These are phyloP conservation scores for Saccharomycopsis microspora DNA, from an alignment of 805 yeast species.

Conservation along the genomic window DNA sequence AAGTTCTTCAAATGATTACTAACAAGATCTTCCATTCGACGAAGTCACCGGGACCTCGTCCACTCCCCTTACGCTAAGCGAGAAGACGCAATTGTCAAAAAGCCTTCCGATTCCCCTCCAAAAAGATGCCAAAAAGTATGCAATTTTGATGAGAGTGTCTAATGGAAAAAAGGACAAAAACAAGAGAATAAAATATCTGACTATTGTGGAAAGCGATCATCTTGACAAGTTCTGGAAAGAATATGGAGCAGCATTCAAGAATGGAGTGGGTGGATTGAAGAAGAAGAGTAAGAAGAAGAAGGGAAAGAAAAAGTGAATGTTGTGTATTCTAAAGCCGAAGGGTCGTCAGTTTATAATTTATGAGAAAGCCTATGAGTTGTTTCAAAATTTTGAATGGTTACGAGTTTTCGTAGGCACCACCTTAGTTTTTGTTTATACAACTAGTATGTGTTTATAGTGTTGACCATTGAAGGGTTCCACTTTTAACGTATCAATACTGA, in stretches of 20 bases:
- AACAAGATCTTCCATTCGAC: conserved; percentile 17
- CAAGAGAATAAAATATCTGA: conserved; percentile 51
- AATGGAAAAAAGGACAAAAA: conserved; percentile 42
- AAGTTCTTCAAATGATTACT: not conserved
- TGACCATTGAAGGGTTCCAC: too few relatives aligned
- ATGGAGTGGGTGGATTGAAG: conserved; percentile 63
- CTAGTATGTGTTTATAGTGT: too few relatives aligned
- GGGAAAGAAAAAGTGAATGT: conserved; percentile 32
- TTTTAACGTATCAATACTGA: too few relatives aligned
- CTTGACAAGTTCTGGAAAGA: conserved; percentile 69
- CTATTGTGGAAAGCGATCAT: conserved; percentile 51
- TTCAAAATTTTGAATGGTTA: too few relatives aligned
- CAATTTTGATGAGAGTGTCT: conserved; percentile 59
- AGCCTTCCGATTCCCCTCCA: not conserved
- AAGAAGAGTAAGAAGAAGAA: conserved; percentile 75
- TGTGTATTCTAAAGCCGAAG: not conserved
- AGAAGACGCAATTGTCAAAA: not conserved
- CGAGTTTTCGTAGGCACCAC: too few relatives aligned
- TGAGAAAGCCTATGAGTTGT: too few relatives aligned
- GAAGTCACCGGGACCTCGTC: conserved; percentile 13
- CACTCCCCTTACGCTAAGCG: too few relatives aligned
- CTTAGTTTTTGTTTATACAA: too few relatives aligned
- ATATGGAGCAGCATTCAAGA: conserved; percentile 57
- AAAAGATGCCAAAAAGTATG: conserved; percentile 29
- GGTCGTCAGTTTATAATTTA: too few relatives aligned